These are phyloP conservation scores for Tulasnella sp. DNA, from an alignment of 768 basidiomycete species.

Conservation along the genomic window DNA sequence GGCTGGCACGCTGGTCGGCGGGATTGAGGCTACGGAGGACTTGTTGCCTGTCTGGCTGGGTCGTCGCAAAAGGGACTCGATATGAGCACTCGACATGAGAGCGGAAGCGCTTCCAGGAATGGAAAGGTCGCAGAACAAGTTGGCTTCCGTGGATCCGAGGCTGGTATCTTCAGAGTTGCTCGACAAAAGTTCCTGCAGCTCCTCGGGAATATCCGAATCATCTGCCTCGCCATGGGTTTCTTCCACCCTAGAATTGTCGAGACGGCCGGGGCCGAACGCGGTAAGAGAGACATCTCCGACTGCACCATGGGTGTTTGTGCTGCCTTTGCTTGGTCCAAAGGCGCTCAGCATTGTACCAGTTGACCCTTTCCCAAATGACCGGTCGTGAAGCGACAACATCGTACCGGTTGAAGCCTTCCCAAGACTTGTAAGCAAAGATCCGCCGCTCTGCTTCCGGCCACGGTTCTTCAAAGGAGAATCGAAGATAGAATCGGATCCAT, in stretches of 20 bases:
- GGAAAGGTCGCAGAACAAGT: conserved; percentile 13
- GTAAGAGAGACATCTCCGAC: not conserved
- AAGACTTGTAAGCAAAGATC: not conserved
- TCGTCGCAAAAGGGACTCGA: conserved; percentile 1
- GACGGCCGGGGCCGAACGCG: not conserved
- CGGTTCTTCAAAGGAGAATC: conserved; percentile 21
- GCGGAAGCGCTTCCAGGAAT: conserved; percentile 19
- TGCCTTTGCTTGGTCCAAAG: not conserved
- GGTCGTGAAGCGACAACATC: not conserved
- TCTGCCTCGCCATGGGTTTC: conserved; percentile 34
- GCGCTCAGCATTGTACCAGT: conserved; percentile 13
- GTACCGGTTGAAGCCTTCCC: conserved; percentile 1
- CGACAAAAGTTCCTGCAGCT: conserved; percentile 60
- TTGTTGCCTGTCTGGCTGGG: conserved; percentile 11
- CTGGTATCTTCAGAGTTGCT: conserved; percentile 32
- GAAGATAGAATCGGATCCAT: not conserved
- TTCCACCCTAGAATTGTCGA: not conserved
- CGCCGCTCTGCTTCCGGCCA: not conserved
- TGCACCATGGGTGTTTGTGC: not conserved
- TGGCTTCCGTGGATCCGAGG: not conserved
- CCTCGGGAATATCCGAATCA: conserved; percentile 78
- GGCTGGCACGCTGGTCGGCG: not conserved
- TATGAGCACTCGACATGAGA: not conserved
- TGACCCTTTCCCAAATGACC: conserved; percentile 5
- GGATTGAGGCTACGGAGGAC: not conserved